Evolutionary conservation across 371 early-diverging fungal genomes (phyloP), one percentile per base, ranked within the genome.

Genomic region (Rhizopus microsporus): DNA sequence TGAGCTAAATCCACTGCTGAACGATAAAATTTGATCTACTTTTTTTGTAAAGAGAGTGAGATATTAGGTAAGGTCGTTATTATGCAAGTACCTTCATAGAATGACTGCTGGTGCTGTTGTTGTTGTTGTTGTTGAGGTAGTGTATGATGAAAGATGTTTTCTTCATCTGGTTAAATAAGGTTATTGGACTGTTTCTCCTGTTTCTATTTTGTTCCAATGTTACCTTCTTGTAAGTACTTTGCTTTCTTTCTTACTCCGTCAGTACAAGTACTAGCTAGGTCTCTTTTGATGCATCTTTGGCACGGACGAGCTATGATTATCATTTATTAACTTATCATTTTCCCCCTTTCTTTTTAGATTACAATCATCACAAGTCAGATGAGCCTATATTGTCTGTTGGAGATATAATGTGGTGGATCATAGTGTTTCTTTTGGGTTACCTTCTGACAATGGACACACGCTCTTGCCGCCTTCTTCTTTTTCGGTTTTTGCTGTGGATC

Each of bases 231-330:
- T 52, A 94, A 71, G 59, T 94, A 93, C 71, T 94, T 94, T 44
- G 94, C 93, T 66, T 83, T 87, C 60, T 92, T 92, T 40, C 94
- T 77, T 43, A 78, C 71, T 6, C 92, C 94, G 59, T 92, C 92
- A 1, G 82, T 77, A 63, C 93, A 93, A 1, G 88, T 79, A 29
- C 63, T 80, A 8, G 80, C 84, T 33, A 90, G 57, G 29, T 88
- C 87, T 39, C 88, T 75, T 67, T 89, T 90, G 13, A 89, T 80
- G 64, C 94, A 93, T 1, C 93, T 81, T 37, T 78, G 77, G 62
- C 94, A 93, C 13, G 94, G 94, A 31, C 94, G 83, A 12, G 80
- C 82, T 84, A 68, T 49, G 33, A 49, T 8, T 31, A n/a, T 32
- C 40, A n/a, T 42, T 42, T 42, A 46, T 23, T 46, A 31, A 6